Conservation (phyloP, 495 filamentous ascomycete genomes). For the Halenospora varia region DNA sequence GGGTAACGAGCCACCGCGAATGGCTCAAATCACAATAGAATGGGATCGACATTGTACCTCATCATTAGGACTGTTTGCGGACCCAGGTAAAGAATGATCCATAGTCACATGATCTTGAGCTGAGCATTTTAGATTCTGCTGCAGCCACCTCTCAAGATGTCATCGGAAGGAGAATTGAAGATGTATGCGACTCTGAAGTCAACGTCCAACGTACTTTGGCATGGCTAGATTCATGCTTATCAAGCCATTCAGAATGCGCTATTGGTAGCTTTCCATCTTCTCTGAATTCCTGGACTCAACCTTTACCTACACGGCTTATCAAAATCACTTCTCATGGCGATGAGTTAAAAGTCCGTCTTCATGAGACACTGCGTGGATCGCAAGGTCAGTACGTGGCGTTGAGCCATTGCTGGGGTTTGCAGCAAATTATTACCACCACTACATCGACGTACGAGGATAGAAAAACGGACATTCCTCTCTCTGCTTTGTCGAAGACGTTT, state of each 20-base stretch:
- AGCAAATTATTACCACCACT: slow-evolving; percentile 8
- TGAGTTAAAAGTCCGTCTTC: neutral
- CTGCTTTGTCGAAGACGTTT: slow-evolving; percentile 20
- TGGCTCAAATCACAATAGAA: neutral
- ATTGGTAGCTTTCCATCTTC: neutral
- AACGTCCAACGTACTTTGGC: neutral
- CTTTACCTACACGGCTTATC: neutral
- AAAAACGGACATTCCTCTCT: slow-evolving; percentile 5
- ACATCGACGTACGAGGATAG: neutral
- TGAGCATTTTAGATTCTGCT: neutral
- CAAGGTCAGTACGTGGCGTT: slow-evolving; percentile 16
- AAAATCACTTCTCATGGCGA: neutral
- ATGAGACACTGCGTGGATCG: neutral
- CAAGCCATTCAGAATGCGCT: neutral
- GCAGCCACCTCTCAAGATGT: neutral
- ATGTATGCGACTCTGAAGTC: neutral
- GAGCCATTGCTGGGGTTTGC: slow-evolving; percentile 22
- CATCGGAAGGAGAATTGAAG: neutral
- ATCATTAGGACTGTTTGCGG: neutral
- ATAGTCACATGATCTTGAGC: neutral
- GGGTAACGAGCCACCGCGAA: neutral
- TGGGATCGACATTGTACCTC: neutral
- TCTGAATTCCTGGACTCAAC: neutral
- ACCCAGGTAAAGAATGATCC: neutral
- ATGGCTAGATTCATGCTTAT: neutral